These are phyloP conservation scores for Penicillium roqueforti DNA, from an alignment of 495 filamentous ascomycete genomes.

Conservation along the genomic window DNA sequence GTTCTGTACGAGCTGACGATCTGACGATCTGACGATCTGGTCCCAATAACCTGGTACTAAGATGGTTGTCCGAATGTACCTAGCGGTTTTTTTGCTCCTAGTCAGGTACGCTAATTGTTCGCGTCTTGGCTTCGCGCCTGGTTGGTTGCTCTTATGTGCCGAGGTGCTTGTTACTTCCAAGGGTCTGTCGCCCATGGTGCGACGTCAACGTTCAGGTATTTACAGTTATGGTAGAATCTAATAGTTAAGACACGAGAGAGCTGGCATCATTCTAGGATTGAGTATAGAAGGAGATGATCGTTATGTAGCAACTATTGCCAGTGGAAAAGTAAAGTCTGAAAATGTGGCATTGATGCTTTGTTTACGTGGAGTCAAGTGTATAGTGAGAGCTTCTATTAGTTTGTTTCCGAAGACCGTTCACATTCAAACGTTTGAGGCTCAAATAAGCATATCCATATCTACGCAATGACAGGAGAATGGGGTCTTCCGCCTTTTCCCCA, in stretches of 20 bases:
- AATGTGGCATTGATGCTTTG: neutral
- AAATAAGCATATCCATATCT: neutral
- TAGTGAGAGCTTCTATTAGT: neutral
- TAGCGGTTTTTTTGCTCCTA: neutral
- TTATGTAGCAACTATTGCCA: neutral
- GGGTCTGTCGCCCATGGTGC: constrained; percentile 13
- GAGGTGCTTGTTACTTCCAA: constrained; percentile 3
- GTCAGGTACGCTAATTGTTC: neutral
- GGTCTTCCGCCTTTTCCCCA: neutral
- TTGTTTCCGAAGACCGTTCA: neutral
- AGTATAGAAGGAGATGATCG: neutral
- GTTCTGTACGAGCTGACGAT: constrained; percentile 1
- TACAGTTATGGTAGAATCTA: neutral
- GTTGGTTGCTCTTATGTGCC: constrained; percentile 5
- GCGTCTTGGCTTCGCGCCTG: neutral
- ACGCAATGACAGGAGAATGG: too few species aligned
- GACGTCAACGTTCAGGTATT: neutral
- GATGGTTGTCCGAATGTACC: neutral
- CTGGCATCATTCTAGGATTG: neutral
- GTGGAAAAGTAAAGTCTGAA: neutral
- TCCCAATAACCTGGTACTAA: neutral
- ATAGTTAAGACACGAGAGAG: neutral
- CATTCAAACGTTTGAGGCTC: neutral
- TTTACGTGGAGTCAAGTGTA: neutral
- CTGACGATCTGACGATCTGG: too few species aligned